Base-by-base conservation (phyloP, 1,284 basidiomycete genomes). In the Pisolithus thermaeus region DNA sequence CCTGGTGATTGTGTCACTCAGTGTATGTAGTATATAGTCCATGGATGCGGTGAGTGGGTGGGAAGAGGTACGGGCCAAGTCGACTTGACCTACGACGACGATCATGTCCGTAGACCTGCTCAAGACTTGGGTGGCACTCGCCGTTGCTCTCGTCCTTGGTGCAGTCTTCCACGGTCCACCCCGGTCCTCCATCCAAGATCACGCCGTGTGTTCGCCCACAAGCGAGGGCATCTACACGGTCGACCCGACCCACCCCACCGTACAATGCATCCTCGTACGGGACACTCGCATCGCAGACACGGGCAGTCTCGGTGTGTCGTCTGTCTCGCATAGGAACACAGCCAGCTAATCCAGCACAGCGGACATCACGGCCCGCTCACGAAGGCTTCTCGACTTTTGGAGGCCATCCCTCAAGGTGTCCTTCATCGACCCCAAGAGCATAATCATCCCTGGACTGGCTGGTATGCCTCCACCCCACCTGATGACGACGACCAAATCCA, bases 381-480 rank as follows among this genome's bases (percentile, higher is more conserved):
- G 18, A 20, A 20, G 18, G 18, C 18, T 1, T 20, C 18, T 20
- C 18, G 18, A 20, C 18, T 20, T 20, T 20, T 20, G 18, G 18
- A 20, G 18, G 18, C 18, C 18, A 20, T 20, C 18, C 18, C 67
- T 79, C 4, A 67, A 62, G 36, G 61, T 84, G 16, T 67, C 72
- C 14, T 67, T 75, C 47, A 56, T 83, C 1, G 64, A 73, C n/a
- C 59, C 70, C 9, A 67, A 71, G 14, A 74, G 76, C 32, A 77
- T 83, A 49, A 64, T 90, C 14, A 77, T 89, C 11, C 87, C 87
- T 0, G 87, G 87, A 30, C 72, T 90, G 12, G 70, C 84, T 64
- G 87, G 87, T 84, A 60, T 8, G 28, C 5, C 9, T 52, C 3
- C 20, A 14, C 50, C 28, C 44, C 25, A 16, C 9, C 45, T 27